These are phyloP conservation scores for Eleusine indica DNA, from an alignment of 176 grass and related monocot species.

Conservation along the genomic window DNA sequence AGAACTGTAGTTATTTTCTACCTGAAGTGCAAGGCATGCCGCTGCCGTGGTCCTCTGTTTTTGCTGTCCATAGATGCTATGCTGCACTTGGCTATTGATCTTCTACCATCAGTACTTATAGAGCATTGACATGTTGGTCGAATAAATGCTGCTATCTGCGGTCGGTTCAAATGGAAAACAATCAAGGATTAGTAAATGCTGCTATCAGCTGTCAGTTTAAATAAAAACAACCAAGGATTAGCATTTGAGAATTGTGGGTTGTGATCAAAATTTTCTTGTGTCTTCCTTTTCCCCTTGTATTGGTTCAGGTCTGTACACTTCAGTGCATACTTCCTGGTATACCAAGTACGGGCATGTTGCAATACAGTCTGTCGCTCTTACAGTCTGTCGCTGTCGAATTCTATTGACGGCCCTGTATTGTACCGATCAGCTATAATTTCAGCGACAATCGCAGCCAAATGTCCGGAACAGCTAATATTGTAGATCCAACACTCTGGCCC, in stretches of 20 bases:
- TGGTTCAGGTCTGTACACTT: neutral
- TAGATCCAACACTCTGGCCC: slow-evolving; percentile 28
- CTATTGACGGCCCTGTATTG: neutral
- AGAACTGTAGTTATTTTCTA: slow-evolving; percentile 27
- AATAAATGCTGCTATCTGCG: neutral
- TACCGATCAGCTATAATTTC: neutral
- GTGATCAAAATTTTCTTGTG: neutral
- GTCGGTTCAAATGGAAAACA: neutral
- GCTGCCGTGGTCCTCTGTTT: neutral
- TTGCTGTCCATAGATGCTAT: slow-evolving; percentile 12
- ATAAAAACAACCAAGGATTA: neutral
- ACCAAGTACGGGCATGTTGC: neutral
- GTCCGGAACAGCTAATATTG: neutral
- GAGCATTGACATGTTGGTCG: neutral
- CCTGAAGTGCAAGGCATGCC: slow-evolving; percentile 1
- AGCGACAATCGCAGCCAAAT: slow-evolving; percentile 27
- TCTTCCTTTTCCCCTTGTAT: neutral
- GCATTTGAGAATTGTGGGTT: neutral
- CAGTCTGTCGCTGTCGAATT: neutral
- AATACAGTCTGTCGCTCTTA: neutral
- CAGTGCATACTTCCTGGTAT: neutral
- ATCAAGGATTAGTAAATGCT: neutral
- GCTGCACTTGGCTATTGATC: neutral
- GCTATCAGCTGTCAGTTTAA: neutral
- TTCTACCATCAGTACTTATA: neutral